Base-by-base conservation (phyloP, 2,329 filamentous ascomycete species). In the Ceratocystis huliohia region DNA sequence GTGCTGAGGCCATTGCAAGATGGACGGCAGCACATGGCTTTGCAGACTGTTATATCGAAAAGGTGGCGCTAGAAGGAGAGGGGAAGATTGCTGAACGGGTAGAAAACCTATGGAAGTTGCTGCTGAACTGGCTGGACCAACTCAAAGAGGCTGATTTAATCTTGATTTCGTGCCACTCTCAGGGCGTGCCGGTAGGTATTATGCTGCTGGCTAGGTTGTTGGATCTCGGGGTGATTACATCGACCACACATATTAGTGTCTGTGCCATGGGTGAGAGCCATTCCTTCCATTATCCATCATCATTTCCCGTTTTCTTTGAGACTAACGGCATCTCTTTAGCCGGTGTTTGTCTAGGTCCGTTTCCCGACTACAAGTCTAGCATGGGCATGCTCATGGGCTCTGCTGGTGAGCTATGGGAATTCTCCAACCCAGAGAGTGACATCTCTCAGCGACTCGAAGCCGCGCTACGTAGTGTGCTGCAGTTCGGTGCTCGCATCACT, bases 181-280 rank as follows among this genome's bases (percentile, higher is more conserved):
- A 99, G 75, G 94, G 94, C 25, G 94, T 97, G 0, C 94, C 94
- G 0, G 94, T 99, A 0, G 88, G 89, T 5, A 83, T 96, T 68
- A 96, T 96, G 86, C 80, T 99, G 2, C 81, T 97, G 4, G 91
- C 92, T 4, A 96, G 96, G 75, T 80, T 99, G 53, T 92, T 99
- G 65, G 88, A 94, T 65, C 86, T 96, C 68, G 92, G 92, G 1
- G 89, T 94, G 70, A 82, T 97, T 37, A 86, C 85, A 15, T 56
- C 53, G 22, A 82, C 83, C 50, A 83, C 88, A 5, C 86, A 86
- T 64, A 87, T 99, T 59, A 92, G 93, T 1, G 82, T 99, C 10
- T 96, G 94, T 73, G 92, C 85, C 22, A 87, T 87, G 85, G 80
- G 78, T 80, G 70, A 72, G 70, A 72, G 78, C 71, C 53, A 41